These are phyloP conservation scores for Silene coronaria DNA, from an alignment of 179 eudicot genomes.

Conservation along the genomic window DNA sequence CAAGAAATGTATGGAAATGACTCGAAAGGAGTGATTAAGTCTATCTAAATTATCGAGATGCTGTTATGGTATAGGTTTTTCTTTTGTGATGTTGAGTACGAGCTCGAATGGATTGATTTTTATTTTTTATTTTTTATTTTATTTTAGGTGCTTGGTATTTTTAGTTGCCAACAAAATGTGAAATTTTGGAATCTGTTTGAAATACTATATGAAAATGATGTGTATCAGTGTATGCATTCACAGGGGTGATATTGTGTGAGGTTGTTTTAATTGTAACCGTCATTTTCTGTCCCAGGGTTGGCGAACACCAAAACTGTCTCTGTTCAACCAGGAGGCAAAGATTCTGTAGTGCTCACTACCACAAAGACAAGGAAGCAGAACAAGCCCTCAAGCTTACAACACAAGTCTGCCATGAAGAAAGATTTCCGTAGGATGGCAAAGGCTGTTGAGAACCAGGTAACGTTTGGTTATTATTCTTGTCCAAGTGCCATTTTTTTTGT, in stretches of 20 bases:
- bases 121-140: too few species aligned
- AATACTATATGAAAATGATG: not conserved
- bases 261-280: not conserved
- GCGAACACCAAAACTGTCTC: conserved; percentile 91
- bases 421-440: conserved; percentile 75
- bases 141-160: too few species aligned
- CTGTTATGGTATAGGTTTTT: too few species aligned
- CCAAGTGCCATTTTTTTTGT: not conserved
- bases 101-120: too few species aligned
- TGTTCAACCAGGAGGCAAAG: conserved; percentile 66
- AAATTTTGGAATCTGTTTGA: not conserved
- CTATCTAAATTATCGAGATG: too few species aligned
- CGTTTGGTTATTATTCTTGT: not conserved
- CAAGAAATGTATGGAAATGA: too few species aligned
- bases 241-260: not conserved
- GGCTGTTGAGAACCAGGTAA: conserved; percentile 83
- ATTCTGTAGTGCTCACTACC: conserved; percentile 63
- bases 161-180: too few species aligned
- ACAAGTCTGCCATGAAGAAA: conserved; percentile 84
- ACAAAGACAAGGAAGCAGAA: conserved; percentile 77
- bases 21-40: too few species aligned
- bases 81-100: too few species aligned
- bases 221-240: not conserved
- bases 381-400: conserved; percentile 53
- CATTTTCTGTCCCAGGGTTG: conserved; percentile 38